phyloP scores from a whole-genome alignment of 805 yeast genomes.

The Yarrowia sp. region DNA sequence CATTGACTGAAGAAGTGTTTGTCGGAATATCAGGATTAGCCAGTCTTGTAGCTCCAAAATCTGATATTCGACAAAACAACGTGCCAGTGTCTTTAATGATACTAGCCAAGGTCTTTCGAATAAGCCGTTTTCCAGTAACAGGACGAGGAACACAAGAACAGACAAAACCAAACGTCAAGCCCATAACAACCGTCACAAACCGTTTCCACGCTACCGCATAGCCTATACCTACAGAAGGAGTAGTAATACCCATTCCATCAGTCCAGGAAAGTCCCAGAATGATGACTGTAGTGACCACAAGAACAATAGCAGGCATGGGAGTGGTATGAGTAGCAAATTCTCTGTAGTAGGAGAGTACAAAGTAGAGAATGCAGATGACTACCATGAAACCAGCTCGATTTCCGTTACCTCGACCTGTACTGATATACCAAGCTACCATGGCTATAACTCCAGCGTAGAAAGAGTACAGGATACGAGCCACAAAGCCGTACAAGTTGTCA shows the following conservation, averaged over 20 bases:
- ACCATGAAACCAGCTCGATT: slow-evolving; percentile 39
- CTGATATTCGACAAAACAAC: slow-evolving; percentile 36
- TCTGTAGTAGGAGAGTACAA: slow-evolving; percentile 32
- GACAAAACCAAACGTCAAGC: slow-evolving; percentile 37
- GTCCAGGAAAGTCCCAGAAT: slow-evolving; percentile 40
- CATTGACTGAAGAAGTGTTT: slow-evolving; percentile 34
- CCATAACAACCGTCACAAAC: slow-evolving; percentile 38
- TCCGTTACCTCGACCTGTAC: slow-evolving; percentile 39
- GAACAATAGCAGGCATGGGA: slow-evolving; percentile 37
- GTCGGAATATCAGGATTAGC: slow-evolving; percentile 25
- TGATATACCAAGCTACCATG: slow-evolving; percentile 41
- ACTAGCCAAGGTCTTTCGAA: slow-evolving; percentile 35
- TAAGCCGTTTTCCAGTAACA: slow-evolving; percentile 37
- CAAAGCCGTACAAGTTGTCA: slow-evolving; percentile 38
- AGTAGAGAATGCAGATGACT: slow-evolving; percentile 28
- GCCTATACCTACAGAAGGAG: slow-evolving; percentile 31
- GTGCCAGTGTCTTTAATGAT: slow-evolving; percentile 35
- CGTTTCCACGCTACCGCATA: slow-evolving; percentile 40
- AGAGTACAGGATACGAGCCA: slow-evolving; percentile 36
- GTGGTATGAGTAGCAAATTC: slow-evolving; percentile 36
- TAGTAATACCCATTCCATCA: neutral
- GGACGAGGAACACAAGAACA: slow-evolving; percentile 40
- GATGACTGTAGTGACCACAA: slow-evolving; percentile 35
- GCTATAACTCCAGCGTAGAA: slow-evolving; percentile 38
- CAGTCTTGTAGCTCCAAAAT: slow-evolving; percentile 37